Conservation (phyloP, 1,284 basidiomycete species). For the Heimioporus punctisporus region DNA sequence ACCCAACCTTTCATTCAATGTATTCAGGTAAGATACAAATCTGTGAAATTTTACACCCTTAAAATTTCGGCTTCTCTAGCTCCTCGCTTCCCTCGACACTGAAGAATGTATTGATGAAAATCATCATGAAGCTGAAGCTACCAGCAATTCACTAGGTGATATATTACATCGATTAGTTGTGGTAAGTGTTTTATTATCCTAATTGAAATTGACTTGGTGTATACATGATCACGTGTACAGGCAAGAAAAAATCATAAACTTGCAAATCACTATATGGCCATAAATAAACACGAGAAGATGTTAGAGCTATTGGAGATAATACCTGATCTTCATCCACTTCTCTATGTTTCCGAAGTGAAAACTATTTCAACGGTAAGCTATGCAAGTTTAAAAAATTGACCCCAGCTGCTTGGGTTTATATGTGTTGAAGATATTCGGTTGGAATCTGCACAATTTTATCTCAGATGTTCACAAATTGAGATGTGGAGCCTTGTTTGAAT, state of each 20-base stretch:
- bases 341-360: conserved; percentile 2
- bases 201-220: too few species aligned
- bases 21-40: not conserved
- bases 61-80: too few species aligned
- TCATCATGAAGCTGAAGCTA: not conserved
- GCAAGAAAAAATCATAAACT: not conserved
- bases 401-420: not conserved
- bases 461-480: conserved; percentile 8
- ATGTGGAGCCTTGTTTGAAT: conserved; percentile 4
- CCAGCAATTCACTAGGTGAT: too few species aligned
- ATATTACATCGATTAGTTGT: not conserved
- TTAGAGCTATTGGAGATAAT: not conserved
- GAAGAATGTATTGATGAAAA: too few species aligned
- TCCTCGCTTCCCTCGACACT: not conserved
- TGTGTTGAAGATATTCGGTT: conserved; percentile 9
- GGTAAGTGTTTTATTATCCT: not conserved
- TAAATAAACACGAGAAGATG: not conserved
- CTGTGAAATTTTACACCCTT: not conserved
- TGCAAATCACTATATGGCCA: not conserved
- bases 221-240: not conserved
- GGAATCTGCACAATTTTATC: not conserved
- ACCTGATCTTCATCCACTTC: conserved; percentile 2
- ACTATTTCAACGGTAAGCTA: not conserved
- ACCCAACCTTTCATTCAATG: not conserved
- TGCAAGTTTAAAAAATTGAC: not conserved